Conservation (phyloP, 345 rosid genomes). For the Eucalyptus polyanthemos region DNA sequence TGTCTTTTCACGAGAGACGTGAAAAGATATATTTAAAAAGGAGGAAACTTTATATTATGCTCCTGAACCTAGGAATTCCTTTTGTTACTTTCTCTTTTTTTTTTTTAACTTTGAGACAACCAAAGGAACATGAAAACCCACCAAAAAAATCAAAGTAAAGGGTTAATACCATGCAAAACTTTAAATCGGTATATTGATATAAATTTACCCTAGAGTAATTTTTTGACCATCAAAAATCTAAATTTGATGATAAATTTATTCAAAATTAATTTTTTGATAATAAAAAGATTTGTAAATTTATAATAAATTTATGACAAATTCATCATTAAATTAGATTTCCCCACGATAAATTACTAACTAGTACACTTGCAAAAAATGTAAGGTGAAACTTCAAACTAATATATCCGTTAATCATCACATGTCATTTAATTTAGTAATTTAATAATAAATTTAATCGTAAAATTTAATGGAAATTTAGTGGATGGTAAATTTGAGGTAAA, state of each 20-base stretch:
- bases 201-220: rapidly evolving
- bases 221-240: rapidly evolving
- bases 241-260: rapidly evolving
- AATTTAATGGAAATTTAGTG: no score
- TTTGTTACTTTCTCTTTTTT: no score
- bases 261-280: no score
- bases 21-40: background rate
- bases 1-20: background rate
- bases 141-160: background rate
- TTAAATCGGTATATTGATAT: rapidly evolving
- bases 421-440: rapidly evolving
- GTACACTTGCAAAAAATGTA: rapidly evolving
- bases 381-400: rapidly evolving
- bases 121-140: background rate
- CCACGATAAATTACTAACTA: no score
- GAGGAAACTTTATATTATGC: background rate
- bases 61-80: background rate
- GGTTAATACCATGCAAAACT: rapidly evolving
- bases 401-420: rapidly evolving
- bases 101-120: no score
- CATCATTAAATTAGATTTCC: no score
- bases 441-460: rapidly evolving
- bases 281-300: rapidly evolving
- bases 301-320: no score
- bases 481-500: no score